Percentiles rank a stretch among this genome's conserved stretches.
phyloP scores from a whole-genome alignment of 805 yeast species.

The Candida incommunis region DNA sequence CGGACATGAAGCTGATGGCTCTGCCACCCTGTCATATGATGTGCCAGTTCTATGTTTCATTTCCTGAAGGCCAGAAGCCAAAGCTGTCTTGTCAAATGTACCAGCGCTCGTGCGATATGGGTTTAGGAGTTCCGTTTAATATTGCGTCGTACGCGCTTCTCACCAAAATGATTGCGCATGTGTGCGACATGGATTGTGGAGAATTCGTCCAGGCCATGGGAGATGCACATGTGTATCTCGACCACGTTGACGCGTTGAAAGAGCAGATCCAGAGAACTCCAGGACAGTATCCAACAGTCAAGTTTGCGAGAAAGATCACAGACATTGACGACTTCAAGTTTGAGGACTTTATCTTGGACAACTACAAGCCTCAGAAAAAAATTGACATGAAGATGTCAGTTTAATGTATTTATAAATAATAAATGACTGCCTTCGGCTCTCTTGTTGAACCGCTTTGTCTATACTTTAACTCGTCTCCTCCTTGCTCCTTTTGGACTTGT shows the following conservation, averaged over 20 bases:
- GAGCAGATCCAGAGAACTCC: constrained; percentile 71
- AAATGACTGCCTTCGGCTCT: neutral
- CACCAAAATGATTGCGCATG: constrained; percentile 89
- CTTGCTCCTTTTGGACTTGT: neutral
- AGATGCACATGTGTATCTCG: constrained; percentile 88
- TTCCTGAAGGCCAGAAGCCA: constrained; percentile 49
- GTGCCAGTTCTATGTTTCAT: constrained; percentile 85
- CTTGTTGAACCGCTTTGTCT: neutral
- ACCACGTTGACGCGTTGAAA: constrained; percentile 83
- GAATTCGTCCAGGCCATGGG: constrained; percentile 94
- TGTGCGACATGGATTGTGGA: constrained; percentile 91
- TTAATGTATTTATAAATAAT: constrained; percentile 20
- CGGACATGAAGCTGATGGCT: constrained; percentile 89
- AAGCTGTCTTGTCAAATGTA: constrained; percentile 76
- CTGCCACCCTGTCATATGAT: constrained; percentile 97
- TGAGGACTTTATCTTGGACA: constrained; percentile 75
- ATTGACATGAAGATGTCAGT: constrained; percentile 98
- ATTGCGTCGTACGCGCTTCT: constrained; percentile 91
- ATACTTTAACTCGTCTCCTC: neutral
- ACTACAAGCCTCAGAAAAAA: constrained; percentile 66
- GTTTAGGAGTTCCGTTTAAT: constrained; percentile 97
- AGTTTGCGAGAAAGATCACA: constrained; percentile 49
- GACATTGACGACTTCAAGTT: constrained; percentile 75
- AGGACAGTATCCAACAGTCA: constrained; percentile 62
- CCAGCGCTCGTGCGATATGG: constrained; percentile 99